These are phyloP conservation scores for Fusarium luffae DNA, from an alignment of 2,329 filamentous ascomycete species.

Conservation along the genomic window DNA sequence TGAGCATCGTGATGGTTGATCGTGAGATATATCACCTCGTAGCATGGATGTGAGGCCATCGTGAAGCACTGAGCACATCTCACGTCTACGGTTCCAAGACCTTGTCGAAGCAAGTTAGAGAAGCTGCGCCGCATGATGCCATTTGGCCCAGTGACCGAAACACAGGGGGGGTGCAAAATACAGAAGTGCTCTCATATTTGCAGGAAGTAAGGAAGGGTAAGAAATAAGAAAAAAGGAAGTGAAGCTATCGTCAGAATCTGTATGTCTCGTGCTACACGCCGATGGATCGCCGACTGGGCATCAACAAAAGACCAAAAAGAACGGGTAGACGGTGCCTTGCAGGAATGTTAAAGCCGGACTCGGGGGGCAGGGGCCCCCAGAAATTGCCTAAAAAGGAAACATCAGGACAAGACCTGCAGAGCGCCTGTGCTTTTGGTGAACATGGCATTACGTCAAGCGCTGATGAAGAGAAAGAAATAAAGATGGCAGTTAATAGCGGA, in stretches of 20 bases:
- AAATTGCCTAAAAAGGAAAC: conserved; percentile 20
- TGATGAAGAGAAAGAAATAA: background rate
- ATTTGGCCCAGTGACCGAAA: background rate
- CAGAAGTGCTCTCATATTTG: background rate
- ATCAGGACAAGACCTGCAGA: conserved; percentile 20
- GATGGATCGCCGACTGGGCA: conserved; percentile 11
- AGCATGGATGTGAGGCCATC: background rate
- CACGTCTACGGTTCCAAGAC: background rate
- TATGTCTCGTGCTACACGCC: background rate
- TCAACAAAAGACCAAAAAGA: background rate
- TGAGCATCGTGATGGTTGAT: background rate
- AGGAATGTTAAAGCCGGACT: conserved; percentile 13
- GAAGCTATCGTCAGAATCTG: conserved; percentile 14
- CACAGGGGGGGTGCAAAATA: background rate
- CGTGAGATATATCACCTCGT: background rate
- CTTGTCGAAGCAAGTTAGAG: background rate
- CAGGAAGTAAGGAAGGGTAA: background rate
- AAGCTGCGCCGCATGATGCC: background rate
- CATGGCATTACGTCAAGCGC: conserved; percentile 26
- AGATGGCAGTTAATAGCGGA: background rate
- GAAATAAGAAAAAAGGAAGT: background rate
- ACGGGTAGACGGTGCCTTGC: conserved; percentile 2
- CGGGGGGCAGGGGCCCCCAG: conserved; percentile 1
- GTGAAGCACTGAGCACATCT: background rate
- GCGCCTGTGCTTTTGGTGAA: background rate